Percentiles rank a stretch among this genome's conserved stretches.
Conservation (phyloP, 345 rosid genomes). For the Clausena lansium region DNA sequence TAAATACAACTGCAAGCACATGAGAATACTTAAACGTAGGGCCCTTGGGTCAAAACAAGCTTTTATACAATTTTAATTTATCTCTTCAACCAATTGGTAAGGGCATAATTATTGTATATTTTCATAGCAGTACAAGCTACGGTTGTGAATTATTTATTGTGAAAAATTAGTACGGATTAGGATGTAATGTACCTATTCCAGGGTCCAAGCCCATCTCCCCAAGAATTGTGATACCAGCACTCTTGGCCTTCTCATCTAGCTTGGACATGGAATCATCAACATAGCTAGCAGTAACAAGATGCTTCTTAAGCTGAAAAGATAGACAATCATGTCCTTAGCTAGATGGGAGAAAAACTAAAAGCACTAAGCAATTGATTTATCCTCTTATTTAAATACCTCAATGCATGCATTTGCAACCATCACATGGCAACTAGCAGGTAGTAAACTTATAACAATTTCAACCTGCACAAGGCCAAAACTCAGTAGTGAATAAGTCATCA, state of each 20-base stretch:
- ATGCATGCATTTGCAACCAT: conserved; percentile 72
- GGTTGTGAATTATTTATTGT: not conserved
- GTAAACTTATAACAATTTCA: conserved; percentile 80
- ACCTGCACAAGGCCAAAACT: conserved; percentile 48
- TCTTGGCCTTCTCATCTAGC: conserved; percentile 70
- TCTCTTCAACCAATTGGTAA: not conserved
- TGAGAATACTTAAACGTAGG: not conserved
- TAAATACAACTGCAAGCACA: not conserved
- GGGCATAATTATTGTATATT: not conserved
- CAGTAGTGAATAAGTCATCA: not conserved
- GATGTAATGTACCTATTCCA: conserved; percentile 69
- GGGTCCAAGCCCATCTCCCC: conserved; percentile 99
- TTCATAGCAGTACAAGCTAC: not conserved
- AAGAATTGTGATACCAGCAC: conserved; percentile 77
- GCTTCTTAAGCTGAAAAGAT: conserved; percentile 66
- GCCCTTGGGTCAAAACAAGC: too few species aligned
- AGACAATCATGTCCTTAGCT: conserved; percentile 5
- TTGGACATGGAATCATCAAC: conserved; percentile 67
- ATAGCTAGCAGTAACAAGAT: conserved; percentile 95
- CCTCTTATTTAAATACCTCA: conserved; percentile 44
- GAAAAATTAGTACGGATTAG: conserved; percentile 5
- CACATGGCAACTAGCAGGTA: conserved; percentile 75
- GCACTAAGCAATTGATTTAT: not conserved
- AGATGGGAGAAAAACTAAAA: not conserved
- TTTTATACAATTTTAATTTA: not conserved